A percentile compares a stretch with the other conserved stretches of the same genome.
phyloP scores from a whole-genome alignment of 805 yeast species.

The Priceomyces fermenticarens region DNA sequence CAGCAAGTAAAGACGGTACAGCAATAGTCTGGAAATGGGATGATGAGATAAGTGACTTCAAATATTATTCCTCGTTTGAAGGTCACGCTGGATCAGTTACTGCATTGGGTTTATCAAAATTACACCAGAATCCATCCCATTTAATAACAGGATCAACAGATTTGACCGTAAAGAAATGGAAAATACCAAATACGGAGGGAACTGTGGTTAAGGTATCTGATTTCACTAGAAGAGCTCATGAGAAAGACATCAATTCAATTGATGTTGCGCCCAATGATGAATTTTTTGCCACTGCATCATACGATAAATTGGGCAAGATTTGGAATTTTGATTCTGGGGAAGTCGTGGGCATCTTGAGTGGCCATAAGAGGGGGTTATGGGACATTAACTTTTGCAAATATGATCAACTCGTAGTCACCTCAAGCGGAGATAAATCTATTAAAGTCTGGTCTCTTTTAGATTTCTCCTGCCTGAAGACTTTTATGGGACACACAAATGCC shows the following conservation, averaged over 20 bases:
- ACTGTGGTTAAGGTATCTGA: constrained; percentile 57
- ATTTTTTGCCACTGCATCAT: constrained; percentile 87
- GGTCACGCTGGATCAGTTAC: constrained; percentile 91
- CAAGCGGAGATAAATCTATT: constrained; percentile 90
- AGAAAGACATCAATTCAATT: constrained; percentile 87
- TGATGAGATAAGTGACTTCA: constrained; percentile 36
- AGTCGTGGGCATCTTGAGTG: constrained; percentile 75
- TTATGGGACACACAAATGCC: constrained; percentile 93
- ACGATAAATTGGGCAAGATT: constrained; percentile 85
- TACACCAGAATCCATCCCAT: constrained; percentile 54
- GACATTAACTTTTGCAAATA: constrained; percentile 78
- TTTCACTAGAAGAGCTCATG: constrained; percentile 94
- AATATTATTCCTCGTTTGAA: constrained; percentile 57
- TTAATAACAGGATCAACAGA: constrained; percentile 82
- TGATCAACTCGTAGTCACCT: constrained; percentile 75
- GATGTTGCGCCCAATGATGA: constrained; percentile 91
- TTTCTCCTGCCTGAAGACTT: constrained; percentile 71
- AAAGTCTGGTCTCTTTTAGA: constrained; percentile 86
- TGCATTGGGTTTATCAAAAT: constrained; percentile 72
- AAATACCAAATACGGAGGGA: constrained; percentile 49
- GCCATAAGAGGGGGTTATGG: constrained; percentile 96
- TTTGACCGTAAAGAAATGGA: constrained; percentile 84
- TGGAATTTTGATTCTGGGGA: constrained; percentile 91
- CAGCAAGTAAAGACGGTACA: constrained; percentile 86
- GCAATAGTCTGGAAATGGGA: constrained; percentile 80